Base-by-base conservation (phyloP, 768 basidiomycete species). In the Amanita rimosa region DNA sequence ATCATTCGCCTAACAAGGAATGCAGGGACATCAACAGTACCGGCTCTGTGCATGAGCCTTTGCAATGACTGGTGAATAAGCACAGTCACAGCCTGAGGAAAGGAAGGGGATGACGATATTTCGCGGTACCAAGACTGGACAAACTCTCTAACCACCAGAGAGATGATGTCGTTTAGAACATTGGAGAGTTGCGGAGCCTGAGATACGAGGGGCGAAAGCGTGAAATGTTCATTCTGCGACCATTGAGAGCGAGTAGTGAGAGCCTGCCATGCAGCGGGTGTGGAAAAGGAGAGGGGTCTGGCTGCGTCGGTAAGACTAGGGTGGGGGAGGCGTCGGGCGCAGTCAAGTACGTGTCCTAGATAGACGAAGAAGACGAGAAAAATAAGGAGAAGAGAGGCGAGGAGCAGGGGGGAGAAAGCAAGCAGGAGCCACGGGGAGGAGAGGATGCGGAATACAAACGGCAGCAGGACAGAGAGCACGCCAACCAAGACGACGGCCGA, bases 211-310 rank as follows among this genome's bases (percentile, higher is more conserved):
- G 82, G 76, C 1, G 83, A 73, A 16, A 85, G 69, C n/a, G 78
- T 68, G 57, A 81, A 80, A 0, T 83, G 79, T 3, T 79, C 67
- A 50, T 72, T 78, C 55, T 83, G 79, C 3, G 87, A 87, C 93
- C 92, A 95, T 62, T 85, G 81, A n/a, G 88, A 88, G 27, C 92
- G 80, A 39, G 79, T 91, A 44, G 88, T 71, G 41, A 90, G 85
- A 0, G 84, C 91, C 58, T 93, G 88, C 93, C 93, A 96, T 27
- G 92, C 93, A 49, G 93, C 90, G 21, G 91, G 89, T 2, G 91
- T 91, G 3, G 90, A 89, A 69, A 96, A 95, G 2, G 79, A 75
- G 42, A 93, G 72, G 0, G 88, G 88, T 31, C 79, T 76, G 14
- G 88, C 81, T 0, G 83, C 79, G 49, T 68, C 65, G 8, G 65